Base-by-base conservation (phyloP, 1,284 basidiomycete species). In the Rhodotorula sp. region DNA sequence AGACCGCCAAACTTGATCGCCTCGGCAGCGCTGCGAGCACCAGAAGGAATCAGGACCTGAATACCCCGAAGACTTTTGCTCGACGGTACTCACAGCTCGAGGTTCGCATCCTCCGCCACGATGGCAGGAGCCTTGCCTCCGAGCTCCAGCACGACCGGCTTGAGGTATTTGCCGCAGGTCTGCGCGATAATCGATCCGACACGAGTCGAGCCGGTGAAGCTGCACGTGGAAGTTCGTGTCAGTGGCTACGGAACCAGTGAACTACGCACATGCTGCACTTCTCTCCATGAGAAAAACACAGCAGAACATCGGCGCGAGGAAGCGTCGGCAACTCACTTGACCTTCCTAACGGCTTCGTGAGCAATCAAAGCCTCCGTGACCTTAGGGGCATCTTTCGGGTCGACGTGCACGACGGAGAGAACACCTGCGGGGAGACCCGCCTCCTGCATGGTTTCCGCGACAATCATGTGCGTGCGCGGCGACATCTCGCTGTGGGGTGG, bases 401-500 rank as follows among this genome's bases (percentile, higher is more conserved):
- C 84, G 71, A 85, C 85, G 28, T 87, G 85, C 7, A 90, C 76
- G 62, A 86, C 84, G 72, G 87, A 87, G 26, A 89, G 76, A 3
- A 88, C 87, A 7, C 87, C 88, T 12, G 81, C 79, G 4, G 88
- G 88, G 2, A 90, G 78, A 2, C 88, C 88, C 4, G 87, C 87
- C 73, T 85, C 78, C 49, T 48, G 85, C 66, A 81, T 70, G 43
- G 79, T 50, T 67, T 81, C 76, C 0, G 79, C 79, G 2, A 81
- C 68, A 26, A 72, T 68, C 28, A 78, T 72, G 58, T 80, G 79
- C 7, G 77, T 78, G 8, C 76, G 73, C 23, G 68, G 72, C 14
- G 75, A 73, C 69, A 79, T 78, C 68, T 81, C 81, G 28, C 54
- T 55, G 54, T 26, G 1, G 34, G 10, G 38, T 52, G 1, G 34